Evolutionary conservation across 257 asterid species (phyloP), one percentile per base, ranked within the genome.

Genomic region (Nicotiana undulata): DNA sequence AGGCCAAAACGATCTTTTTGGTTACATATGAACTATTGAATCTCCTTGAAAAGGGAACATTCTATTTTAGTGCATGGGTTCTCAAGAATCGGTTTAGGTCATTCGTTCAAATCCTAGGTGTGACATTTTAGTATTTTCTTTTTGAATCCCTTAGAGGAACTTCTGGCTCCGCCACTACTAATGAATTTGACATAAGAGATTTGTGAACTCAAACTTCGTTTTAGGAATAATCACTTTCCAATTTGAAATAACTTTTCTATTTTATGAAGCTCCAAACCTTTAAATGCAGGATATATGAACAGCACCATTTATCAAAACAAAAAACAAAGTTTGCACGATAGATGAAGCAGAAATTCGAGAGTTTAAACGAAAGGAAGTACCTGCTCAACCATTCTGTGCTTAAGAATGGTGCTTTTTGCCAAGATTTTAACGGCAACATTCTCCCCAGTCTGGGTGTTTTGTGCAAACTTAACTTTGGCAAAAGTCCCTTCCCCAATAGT

Each of bases 381-480:
- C 98, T 94, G 98, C 85, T 93, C 93, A 79, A 94, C 97, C 98
- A 94, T 93, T 91, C 81, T 90, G 86, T 94, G 93, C 86, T 89
- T 91, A 91, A 93, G 98, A 80, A 94, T 89, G 74, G 97, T 90
- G 85, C 92, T 90, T 88, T 93, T 93, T 76, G 95, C 97, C 93
- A 94, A 60, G 87, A 94, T 86, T 85, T 94, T 94, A 84, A 94
- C 89, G 53, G 98, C 98, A 76, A 94, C 98, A 82, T 81, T 86
- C 72, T 90, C 93, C 70, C 97, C 93, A 3, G 89, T 91, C 80
- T 93, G 95, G 5, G 85, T 80, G 86, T 90, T 94, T 81, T 80
- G 89, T 4, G 98, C 98, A 84, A 93, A 91, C 91, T 93, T 94
- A 85, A 94, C 98, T 87, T 94, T 94, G 3, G 98, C 97, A 86